Evolutionary conservation across 768 basidiomycete genomes (phyloP), one percentile per base, ranked within the genome.

Genomic region (Wakefieldia striispora): DNA sequence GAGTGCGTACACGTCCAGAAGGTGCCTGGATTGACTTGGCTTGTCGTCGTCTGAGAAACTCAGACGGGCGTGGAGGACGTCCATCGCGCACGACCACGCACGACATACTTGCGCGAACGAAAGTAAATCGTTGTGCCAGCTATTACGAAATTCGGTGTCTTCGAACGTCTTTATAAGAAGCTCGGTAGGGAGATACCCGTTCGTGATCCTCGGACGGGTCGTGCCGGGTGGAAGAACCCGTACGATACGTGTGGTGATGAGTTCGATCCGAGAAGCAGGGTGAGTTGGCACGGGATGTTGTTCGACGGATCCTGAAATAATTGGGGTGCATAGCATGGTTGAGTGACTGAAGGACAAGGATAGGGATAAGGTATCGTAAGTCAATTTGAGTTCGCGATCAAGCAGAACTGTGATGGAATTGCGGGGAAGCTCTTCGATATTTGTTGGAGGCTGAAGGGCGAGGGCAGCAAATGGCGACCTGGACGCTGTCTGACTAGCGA

Each of bases 51-150:
- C 57, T 9, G 61, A 61, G 40, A 63, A 63, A 24, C 4, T 31
- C 10, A 61, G 4, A 2, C 40, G 45, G 19, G 53, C 17, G 19
- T 51, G 58, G 24, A 62, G 53, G 23, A 62, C 20, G 1, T 53
- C 47, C 55, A 62, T 60, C 23, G 61, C 61, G 26, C 61, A 62
- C 14, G 55, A 45, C 61, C 61, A 62, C 13, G 61, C 43, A 3
- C 51, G 55, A 20, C 61, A 62, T 3, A 60, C 61, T 12, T 60
- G 61, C 13, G 61, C 61, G n/a, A 63, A 62, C 0, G 61, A 63
- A 2, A 62, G 43, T 8, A 62, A 43, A 51, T 62, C 61, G 17
- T 36, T 17, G 20, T 54, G 53, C 61, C 61, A 63, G 13, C 45
- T 63, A 27, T 50, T 20, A 2, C 38, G 40, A 38, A 53, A 53